Conservation (phyloP, 495 filamentous ascomycete species). For the Parathielavia appendiculata region DNA sequence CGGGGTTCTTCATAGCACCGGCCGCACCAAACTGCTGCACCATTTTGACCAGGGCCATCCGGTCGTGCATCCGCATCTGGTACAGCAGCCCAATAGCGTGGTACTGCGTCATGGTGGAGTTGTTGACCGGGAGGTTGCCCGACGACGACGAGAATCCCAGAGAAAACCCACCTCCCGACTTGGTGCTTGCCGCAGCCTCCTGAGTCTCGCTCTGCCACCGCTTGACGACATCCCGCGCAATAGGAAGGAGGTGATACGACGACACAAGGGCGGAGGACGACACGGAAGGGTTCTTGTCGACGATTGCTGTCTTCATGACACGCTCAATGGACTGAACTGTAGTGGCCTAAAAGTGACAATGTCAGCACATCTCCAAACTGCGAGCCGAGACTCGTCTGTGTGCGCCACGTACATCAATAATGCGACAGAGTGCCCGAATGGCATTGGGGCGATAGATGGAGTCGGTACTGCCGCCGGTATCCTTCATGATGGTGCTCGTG, state of each 20-base stretch:
- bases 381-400: not conserved
- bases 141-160: conserved; percentile 79
- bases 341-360: conserved; percentile 57
- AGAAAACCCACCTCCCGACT: conserved; percentile 81
- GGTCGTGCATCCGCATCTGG: conserved; percentile 94
- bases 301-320: conserved; percentile 98
- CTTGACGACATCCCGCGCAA: conserved; percentile 89
- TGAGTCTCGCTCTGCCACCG: conserved; percentile 99
- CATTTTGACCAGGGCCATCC: conserved; percentile 99
- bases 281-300: conserved; percentile 97
- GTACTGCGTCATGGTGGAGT: conserved; percentile 94
- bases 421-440: conserved; percentile 89
- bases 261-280: conserved; percentile 96
- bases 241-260: conserved; percentile 95
- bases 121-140: conserved; percentile 64
- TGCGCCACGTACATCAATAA: conserved; percentile 77
- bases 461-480: conserved; percentile 92
- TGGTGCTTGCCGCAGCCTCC: conserved; percentile 85
- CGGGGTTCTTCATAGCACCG: conserved; percentile 89
- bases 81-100: conserved; percentile 97
- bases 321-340: conserved; percentile 98
- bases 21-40: conserved; percentile 94
- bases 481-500: conserved; percentile 99
- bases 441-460: conserved; percentile 95
- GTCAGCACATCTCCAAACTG: conserved; percentile 16